A percentile compares a stretch with the other conserved stretches of the same genome.
Evolutionary conservation across 1,284 basidiomycete genomes (phyloP).

Genomic region (Pholiota adiposa): DNA sequence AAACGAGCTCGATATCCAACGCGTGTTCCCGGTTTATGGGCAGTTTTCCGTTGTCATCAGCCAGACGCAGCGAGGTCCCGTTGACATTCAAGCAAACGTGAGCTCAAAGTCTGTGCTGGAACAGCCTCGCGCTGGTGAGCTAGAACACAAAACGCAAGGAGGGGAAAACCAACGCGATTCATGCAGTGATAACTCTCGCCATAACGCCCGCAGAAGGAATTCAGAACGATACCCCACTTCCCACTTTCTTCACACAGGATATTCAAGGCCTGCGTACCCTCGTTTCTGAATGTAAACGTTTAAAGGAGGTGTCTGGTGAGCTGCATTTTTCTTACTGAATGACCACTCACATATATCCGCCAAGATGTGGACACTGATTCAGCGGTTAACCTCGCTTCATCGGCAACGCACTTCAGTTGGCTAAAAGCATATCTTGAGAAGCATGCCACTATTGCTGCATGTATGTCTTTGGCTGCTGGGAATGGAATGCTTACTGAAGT

Average conservation of each 20-base stretch:
- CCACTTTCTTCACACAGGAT: slow-evolving; percentile 51
- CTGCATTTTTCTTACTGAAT: not conserved
- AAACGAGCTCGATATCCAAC: slow-evolving; percentile 46
- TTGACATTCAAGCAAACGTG: slow-evolving; percentile 25
- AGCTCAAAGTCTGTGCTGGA: slow-evolving; percentile 27
- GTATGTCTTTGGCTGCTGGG: slow-evolving; percentile 22
- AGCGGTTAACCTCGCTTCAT: slow-evolving; percentile 26
- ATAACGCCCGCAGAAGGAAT: slow-evolving; percentile 44
- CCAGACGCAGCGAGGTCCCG: slow-evolving; percentile 43
- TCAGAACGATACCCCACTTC: slow-evolving; percentile 31
- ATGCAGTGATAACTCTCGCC: slow-evolving; percentile 50
- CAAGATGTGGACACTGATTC: slow-evolving; percentile 28
- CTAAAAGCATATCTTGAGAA: slow-evolving; percentile 32
- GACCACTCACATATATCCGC: not conserved
- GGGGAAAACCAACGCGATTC: not conserved
- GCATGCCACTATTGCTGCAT: slow-evolving; percentile 25
- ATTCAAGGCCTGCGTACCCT: slow-evolving; percentile 47
- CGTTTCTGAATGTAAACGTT: slow-evolving; percentile 51
- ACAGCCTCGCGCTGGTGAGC: slow-evolving; percentile 35
- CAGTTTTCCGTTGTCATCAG: slow-evolving; percentile 58
- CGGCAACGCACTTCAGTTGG: slow-evolving; percentile 35
- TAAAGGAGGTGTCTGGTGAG: slow-evolving; percentile 43
- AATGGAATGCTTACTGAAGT: not conserved
- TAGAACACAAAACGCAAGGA: not conserved
- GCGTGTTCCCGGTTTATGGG: slow-evolving; percentile 52